Conservation (phyloP, 306 rosid genomes). For the Castanea crenata region DNA sequence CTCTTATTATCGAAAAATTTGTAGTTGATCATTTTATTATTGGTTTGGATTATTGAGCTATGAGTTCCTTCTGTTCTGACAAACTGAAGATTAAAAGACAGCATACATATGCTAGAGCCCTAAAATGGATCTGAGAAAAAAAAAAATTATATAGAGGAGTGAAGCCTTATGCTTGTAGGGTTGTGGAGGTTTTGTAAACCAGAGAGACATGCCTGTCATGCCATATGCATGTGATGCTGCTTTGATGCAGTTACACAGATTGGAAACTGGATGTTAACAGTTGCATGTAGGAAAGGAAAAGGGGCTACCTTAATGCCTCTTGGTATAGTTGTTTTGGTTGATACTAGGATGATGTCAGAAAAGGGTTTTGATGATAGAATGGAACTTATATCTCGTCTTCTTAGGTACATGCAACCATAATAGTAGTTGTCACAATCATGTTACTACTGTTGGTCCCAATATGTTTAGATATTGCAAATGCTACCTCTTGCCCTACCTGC, state of each 20-base stretch:
- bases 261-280: too few species aligned
- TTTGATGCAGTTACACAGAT: too few species aligned
- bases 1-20: too few species aligned
- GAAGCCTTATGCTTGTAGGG: too few species aligned
- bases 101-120: background rate
- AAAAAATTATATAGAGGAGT: background rate
- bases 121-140: background rate
- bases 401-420: too few species aligned
- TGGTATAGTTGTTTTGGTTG: too few species aligned
- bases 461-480: background rate
- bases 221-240: too few species aligned
- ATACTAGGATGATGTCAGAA: background rate
- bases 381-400: background rate
- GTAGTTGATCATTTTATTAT: background rate
- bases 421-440: background rate
- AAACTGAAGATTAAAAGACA: background rate
- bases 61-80: background rate
- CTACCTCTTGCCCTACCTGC: too few species aligned
- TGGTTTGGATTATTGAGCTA: background rate
- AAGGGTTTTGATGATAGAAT: background rate
- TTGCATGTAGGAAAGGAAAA: too few species aligned
- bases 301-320: too few species aligned
- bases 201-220: background rate
- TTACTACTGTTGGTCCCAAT: background rate
- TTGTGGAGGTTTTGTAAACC: too few species aligned